Conservation (phyloP, 176 grass and related monocot species). For the Rhipidocladum racemiflorum region DNA sequence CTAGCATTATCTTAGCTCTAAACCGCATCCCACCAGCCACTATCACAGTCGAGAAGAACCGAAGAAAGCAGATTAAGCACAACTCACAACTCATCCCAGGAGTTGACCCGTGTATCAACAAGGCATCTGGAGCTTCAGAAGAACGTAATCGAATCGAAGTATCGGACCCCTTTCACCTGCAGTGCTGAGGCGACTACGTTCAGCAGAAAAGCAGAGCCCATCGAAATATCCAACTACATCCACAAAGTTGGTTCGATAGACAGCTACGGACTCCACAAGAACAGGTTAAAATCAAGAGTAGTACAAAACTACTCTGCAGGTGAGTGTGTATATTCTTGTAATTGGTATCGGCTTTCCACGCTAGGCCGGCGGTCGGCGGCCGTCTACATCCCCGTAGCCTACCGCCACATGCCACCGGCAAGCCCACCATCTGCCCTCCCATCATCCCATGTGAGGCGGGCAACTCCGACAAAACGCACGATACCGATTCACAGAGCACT, state of each 20-base stretch:
- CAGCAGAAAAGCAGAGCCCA: neutral
- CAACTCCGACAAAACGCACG: slow-evolving; percentile 24
- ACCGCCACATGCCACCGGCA: neutral
- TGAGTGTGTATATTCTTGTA: neutral
- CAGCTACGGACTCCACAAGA: neutral
- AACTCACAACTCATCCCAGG: neutral
- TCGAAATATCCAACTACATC: neutral
- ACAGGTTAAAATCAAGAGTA: neutral
- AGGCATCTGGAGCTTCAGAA: neutral
- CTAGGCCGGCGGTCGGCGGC: neutral
- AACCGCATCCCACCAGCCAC: neutral
- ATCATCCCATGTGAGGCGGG: slow-evolving; percentile 30
- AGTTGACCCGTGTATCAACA: neutral
- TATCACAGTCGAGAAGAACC: neutral
- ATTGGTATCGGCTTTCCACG: neutral
- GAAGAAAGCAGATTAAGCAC: neutral
- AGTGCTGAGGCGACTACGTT: neutral
- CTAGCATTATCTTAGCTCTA: too few species aligned
- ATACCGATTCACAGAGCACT: neutral
- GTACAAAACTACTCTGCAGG: neutral
- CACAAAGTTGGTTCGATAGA: neutral
- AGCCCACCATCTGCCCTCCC: neutral
- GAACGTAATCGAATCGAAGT: neutral
- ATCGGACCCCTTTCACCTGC: neutral
- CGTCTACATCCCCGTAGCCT: slow-evolving; percentile 5